Percentiles rank a stretch among this genome's conserved stretches.
These are phyloP conservation scores for Colletotrichum eremochloae DNA, from an alignment of 2,329 filamentous ascomycete species.

Conservation along the genomic window DNA sequence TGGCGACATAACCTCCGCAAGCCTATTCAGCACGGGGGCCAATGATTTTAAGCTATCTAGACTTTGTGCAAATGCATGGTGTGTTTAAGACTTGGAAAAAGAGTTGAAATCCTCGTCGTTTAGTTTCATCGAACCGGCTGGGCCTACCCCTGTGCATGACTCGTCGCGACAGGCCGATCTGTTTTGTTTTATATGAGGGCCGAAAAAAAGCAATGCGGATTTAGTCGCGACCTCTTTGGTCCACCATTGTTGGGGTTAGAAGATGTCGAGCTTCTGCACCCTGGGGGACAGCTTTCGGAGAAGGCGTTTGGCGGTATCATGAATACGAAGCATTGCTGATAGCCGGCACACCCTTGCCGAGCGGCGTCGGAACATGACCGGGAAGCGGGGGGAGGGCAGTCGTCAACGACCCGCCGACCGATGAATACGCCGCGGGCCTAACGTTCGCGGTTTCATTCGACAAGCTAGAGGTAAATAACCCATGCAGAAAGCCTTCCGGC, in stretches of 20 bases:
- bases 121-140: neutral
- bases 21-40: no score
- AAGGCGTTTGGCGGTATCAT: neutral
- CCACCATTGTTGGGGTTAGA: neutral
- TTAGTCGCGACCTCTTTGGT: neutral
- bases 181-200: neutral
- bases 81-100: no score
- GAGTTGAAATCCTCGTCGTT: neutral
- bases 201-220: neutral
- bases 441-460: neutral
- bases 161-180: neutral
- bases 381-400: neutral
- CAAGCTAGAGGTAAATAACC: neutral
- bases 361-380: neutral
- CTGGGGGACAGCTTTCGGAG: neutral
- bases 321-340: neutral
- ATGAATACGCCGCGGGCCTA: neutral
- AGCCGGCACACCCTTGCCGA: neutral
- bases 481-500: no score
- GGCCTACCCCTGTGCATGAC: neutral
- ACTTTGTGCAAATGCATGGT: no score
- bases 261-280: slow-evolving; percentile 10
- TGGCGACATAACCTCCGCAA: neutral
- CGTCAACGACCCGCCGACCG: neutral
- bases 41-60: no score